Base-by-base conservation (phyloP, 2,329 filamentous ascomycete species). In the Domatiomyces catenatus region DNA sequence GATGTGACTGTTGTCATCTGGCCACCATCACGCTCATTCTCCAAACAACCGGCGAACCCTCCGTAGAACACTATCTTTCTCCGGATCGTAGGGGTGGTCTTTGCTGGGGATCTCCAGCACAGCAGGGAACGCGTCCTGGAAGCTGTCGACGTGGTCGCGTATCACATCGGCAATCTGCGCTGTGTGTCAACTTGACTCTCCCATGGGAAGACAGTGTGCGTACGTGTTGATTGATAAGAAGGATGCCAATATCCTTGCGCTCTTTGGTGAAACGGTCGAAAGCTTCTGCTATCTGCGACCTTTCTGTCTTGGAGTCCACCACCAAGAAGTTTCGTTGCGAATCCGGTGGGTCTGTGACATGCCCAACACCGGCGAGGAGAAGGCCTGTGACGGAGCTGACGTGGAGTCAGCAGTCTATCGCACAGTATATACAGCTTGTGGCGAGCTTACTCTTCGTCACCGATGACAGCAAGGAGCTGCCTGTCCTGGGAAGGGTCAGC, bases 221-320 rank as follows among this genome's bases (percentile, higher is more conserved):
- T 70, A 95, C 90, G 71, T 98, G 92, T 70, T 98, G 92, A 68
- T 98, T 98, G 69, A 98, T 96, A 58, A 98, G 72, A 54, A 98
- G 69, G 61, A 98, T 94, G 24, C 88, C 92, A 66, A 98, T 95
- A 65, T 98, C 92, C 69, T 96, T 96, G 65, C 92, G 77, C 68
- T 92, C 79, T 51, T 80, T 79, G 7, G 88, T 94, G 68, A 95
- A 96, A 58, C 76, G 77, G 57, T 93, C 84, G 66, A 98, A 98
- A 8, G 89, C 84, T 36, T 81, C 78, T 69, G 96, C 92, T 63
- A 98, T 95, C 51, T 84, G 75, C 2, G 84, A 73, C 49, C 77
- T 92, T 59, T 95, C 88, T 39, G 90, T 98, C 75, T 96, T 96
- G 65, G 70, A 73, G 68, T 98, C 90, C 55, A 98, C 92, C 51